Evolutionary conservation across 805 yeast genomes (phyloP).

Genomic region (Suhomyces vadensis): DNA sequence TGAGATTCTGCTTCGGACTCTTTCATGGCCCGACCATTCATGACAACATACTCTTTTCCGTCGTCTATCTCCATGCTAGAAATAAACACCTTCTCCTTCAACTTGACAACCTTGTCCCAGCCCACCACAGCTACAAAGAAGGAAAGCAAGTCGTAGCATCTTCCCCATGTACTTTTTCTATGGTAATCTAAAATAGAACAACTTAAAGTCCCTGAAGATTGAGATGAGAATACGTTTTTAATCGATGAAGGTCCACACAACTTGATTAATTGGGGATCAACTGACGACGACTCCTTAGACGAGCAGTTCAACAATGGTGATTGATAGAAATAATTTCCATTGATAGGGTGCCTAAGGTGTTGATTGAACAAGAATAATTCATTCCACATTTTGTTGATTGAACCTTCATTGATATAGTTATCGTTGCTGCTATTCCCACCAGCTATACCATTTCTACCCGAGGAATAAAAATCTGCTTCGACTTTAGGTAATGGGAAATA

Average conservation of each 20-base stretch:
- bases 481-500: conserved; percentile 31
- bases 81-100: conserved; percentile 68
- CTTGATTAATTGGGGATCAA: conserved; percentile 31
- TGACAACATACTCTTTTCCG: conserved; percentile 20
- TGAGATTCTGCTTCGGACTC: background rate
- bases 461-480: conserved; percentile 7
- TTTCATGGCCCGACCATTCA: conserved; percentile 12
- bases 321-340: conserved; percentile 36
- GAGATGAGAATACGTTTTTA: conserved; percentile 32
- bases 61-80: conserved; percentile 42
- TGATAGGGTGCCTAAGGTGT: conserved; percentile 34
- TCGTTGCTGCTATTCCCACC: conserved; percentile 1
- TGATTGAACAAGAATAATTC: conserved; percentile 30
- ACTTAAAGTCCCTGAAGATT: conserved; percentile 28
- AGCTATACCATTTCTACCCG: background rate
- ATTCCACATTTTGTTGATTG: conserved; percentile 36
- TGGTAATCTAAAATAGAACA: conserved; percentile 34
- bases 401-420: conserved; percentile 21
- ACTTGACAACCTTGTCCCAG: conserved; percentile 73
- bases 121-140: conserved; percentile 68
- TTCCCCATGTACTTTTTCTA: conserved; percentile 42
- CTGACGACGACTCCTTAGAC: conserved; percentile 36
- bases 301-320: conserved; percentile 37
- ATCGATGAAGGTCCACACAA: conserved; percentile 28
- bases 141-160: conserved; percentile 65